Evolutionary conservation across 305 asterid genomes (phyloP).

Genomic region (Fraxinus xanthoxyloides): DNA sequence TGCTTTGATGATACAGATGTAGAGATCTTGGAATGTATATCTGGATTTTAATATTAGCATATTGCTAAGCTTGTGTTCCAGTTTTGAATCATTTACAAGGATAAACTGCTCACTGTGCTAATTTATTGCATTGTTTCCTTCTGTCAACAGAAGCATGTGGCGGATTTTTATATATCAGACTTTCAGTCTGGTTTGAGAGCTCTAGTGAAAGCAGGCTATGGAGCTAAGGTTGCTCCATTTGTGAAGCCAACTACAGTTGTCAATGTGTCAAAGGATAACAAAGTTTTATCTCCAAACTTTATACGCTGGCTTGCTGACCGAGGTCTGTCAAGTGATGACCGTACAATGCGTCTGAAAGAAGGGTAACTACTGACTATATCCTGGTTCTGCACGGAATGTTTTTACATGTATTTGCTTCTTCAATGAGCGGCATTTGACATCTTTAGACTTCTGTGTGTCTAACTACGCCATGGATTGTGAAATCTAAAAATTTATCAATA

Average conservation of each 20-base stretch:
- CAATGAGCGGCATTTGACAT: background rate
- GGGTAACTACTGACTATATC: constrained; percentile 42
- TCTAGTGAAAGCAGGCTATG: constrained; percentile 90
- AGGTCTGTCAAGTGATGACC: constrained; percentile 72
- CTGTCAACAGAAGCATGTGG: constrained; percentile 65
- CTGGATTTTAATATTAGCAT: constrained; percentile 2
- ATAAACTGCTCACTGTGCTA: constrained; percentile 6
- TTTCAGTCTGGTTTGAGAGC: constrained; percentile 94
- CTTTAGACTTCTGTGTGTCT: background rate
- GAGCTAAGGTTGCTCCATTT: constrained; percentile 89
- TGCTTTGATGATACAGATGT: background rate
- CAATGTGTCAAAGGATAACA: constrained; percentile 60
- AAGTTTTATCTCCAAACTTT: constrained; percentile 60
- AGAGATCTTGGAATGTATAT: background rate
- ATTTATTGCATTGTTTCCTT: constrained; percentile 20
- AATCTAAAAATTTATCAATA: background rate
- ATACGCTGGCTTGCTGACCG: constrained; percentile 78
- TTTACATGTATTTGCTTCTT: background rate
- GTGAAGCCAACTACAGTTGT: constrained; percentile 67
- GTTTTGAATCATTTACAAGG: background rate
- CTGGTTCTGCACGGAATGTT: background rate
- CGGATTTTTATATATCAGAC: constrained; percentile 95
- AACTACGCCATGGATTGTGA: background rate
- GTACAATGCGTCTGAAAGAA: constrained; percentile 77
- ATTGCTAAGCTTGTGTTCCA: background rate